Evolutionary conservation across 352 stramenopile species (phyloP), one percentile per base, ranked within the genome.

Genomic region (Phytophthora melonis): DNA sequence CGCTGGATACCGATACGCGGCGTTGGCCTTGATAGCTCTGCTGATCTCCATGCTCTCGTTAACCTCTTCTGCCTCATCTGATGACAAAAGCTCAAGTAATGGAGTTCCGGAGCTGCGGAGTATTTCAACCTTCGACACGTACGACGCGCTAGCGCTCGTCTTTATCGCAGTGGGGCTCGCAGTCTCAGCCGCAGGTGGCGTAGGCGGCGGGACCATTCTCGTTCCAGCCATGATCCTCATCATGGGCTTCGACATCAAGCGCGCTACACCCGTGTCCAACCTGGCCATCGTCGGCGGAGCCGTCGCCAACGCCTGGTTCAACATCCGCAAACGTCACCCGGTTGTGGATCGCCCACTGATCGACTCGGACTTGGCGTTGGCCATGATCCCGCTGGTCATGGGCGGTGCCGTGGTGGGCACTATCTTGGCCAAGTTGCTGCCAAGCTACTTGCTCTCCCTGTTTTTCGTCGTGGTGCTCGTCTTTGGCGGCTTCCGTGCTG

Each of bases 201-300:
- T 89, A 21, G 82, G 84, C 55, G 82, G 84, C 50, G 84, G 78
- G 0, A 63, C 78, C 18, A 87, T 91, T 66, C 76, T 89, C 64
- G 77, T 91, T 30, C 84, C 84, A 34, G 68, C 80, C 19, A 83
- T 92, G 72, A 79, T 89, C 64, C 65, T 90, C 36, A 74, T 89
- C 64, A 89, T 92, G 83, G 63, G 79, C 58, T 91, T 92, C 55
- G 80, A 92, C 58, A 87, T 91, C 64, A 91, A 92, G 69, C 81
- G 78, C 55, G 83, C 81, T 21, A 92, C 83, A 43, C 83, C 85
- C 11, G 81, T 81, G 39, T 84, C 80, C 36, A 91, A 90, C 71
- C 74, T 91, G 34, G 80, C 85, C 74, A 89, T 91, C 74, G 82
- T 92, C 30, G 85, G 83, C 57, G 85, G 83, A 23, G 83, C 83